Evolutionary conservation across 352 stramenopile species (phyloP), one percentile per base, ranked within the genome.

Genomic region (Pythium rishiriense): DNA sequence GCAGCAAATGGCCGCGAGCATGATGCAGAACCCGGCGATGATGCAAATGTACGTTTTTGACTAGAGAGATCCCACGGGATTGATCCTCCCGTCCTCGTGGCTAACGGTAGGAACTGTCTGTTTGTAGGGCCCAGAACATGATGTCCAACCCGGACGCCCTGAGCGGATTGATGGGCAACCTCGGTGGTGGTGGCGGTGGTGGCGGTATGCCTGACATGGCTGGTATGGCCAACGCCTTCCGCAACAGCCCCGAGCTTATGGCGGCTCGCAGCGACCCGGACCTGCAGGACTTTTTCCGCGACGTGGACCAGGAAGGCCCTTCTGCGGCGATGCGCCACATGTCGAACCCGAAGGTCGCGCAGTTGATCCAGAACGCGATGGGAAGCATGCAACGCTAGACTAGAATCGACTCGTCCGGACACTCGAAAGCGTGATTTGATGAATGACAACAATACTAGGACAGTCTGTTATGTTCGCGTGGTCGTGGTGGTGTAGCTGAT

Each of bases 1-100:
- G 73, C 83, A 91, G 78, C 82, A 94, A 62, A 96, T 96, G 87
- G 87, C 87, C 1, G 76, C 82, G 58, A 91, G 67, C 59, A 96
- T 96, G 87, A 96, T 96, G 87, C 84, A 96, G 75, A 94, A 96
- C 72, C 87, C 87, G 31, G 70, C 78, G 33, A 96, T 96, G 87
- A 96, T 96, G 87, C 78, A 91, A 50, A 95, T 95, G 85, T 87
- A 69, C 51, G 74, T 69, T n/a, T n/a, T n/a, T n/a, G n/a, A n/a
- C n/a, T n/a, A n/a, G n/a, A n/a, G n/a, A n/a, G n/a, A n/a, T n/a
- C n/a, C n/a, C n/a, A n/a, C n/a, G n/a, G n/a, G n/a, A n/a, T n/a
- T n/a, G n/a, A n/a, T n/a, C n/a, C n/a, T n/a, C n/a, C n/a, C n/a
- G n/a, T n/a, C n/a, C n/a, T n/a, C n/a, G n/a, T n/a, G n/a, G n/a